Conservation (phyloP, 78 protist genomes). For the Dictyostelium capitatum region DNA sequence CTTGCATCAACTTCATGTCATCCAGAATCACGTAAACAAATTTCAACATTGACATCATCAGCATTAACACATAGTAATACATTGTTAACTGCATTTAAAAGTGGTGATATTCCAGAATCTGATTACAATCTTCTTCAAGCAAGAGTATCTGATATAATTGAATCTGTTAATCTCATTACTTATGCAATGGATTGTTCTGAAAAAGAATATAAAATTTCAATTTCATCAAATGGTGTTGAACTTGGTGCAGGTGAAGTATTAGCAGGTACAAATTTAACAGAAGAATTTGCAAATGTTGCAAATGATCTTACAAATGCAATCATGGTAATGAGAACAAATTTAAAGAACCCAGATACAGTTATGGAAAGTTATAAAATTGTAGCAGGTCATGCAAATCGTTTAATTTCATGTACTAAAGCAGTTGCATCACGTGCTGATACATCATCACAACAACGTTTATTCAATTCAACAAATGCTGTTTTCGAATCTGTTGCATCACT, state of each 20-base stretch:
- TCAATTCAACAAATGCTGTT: conserved; percentile 48
- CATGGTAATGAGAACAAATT: conserved; percentile 37
- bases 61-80: neutral
- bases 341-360: conserved; percentile 71
- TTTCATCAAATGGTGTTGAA: conserved; percentile 22
- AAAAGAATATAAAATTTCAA: conserved; percentile 21
- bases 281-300: conserved; percentile 59
- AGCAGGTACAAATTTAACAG: conserved; percentile 23
- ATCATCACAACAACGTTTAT: conserved; percentile 64
- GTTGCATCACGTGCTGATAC: conserved; percentile 78
- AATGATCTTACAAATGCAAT: conserved; percentile 53
- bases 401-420: conserved; percentile 58
- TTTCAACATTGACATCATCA: neutral
- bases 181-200: conserved; percentile 69
- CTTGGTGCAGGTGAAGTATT: conserved; percentile 22
- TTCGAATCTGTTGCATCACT: conserved; percentile 68
- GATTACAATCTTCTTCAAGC: conserved; percentile 16
- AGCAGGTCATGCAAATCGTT: conserved; percentile 61
- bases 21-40: conserved; percentile 41
- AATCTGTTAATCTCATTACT: conserved; percentile 18
- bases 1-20: conserved; percentile 59
- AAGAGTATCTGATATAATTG: conserved; percentile 40
- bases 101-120: conserved; percentile 30
- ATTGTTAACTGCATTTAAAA: conserved; percentile 44
- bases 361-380: conserved; percentile 60